Evolutionary conservation across 371 early-diverging fungal species (phyloP).

Genomic region (Syncephalis plumigaleata): DNA sequence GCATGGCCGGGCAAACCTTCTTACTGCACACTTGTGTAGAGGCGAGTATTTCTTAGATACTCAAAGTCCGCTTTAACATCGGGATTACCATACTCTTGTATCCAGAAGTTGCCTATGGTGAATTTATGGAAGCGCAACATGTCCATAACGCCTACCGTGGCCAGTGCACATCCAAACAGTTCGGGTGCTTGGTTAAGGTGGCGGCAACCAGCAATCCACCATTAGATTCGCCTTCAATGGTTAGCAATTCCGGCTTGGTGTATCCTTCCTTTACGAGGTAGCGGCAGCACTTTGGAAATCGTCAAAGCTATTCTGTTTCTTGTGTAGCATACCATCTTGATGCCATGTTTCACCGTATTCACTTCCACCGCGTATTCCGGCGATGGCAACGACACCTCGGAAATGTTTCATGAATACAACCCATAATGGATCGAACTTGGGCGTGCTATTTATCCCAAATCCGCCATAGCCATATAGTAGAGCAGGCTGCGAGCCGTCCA

Average conservation of each 20-base stretch:
- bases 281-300: conserved; percentile 26
- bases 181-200: conserved; percentile 19
- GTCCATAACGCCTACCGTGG: conserved; percentile 30
- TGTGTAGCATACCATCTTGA: conserved; percentile 13
- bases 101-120: conserved; percentile 27
- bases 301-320: conserved; percentile 27
- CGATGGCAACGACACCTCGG: conserved; percentile 15
- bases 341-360: conserved; percentile 31
- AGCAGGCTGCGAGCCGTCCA: conserved; percentile 28
- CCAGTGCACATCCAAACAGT: conserved; percentile 23
- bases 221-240: conserved; percentile 50
- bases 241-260: conserved; percentile 19
- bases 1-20: conserved; percentile 21
- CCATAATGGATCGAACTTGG: conserved; percentile 18
- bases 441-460: conserved; percentile 26
- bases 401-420: conserved; percentile 25
- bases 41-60: conserved; percentile 30
- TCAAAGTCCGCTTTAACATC: conserved; percentile 21
- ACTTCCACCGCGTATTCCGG: conserved; percentile 27
- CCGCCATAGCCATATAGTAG: conserved; percentile 47
- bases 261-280: conserved; percentile 19
- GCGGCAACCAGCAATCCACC: conserved; percentile 33
- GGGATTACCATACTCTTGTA: conserved; percentile 25
- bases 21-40: conserved; percentile 29
- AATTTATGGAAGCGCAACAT: conserved; percentile 34